Conservation (phyloP, 1,284 basidiomycete species). For the Athelia psychrophila region DNA sequence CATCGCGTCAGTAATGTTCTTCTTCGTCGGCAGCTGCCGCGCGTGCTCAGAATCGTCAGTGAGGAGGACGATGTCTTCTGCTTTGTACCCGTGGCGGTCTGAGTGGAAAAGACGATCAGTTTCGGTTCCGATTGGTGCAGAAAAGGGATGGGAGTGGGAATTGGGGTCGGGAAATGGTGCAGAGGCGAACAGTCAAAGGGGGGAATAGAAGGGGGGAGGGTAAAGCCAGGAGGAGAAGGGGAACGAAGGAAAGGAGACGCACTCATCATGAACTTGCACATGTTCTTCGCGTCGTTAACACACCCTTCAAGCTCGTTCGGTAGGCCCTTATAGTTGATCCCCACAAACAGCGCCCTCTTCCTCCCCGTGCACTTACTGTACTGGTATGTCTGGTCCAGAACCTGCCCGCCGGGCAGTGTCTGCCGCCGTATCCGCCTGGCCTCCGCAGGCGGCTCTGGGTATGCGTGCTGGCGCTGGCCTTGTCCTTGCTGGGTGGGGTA, state of each 20-base stretch:
- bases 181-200: too few species aligned
- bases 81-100: constrained; percentile 64
- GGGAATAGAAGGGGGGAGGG: too few species aligned
- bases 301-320: constrained; percentile 68
- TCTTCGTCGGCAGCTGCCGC: constrained; percentile 65
- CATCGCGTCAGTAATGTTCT: constrained; percentile 85
- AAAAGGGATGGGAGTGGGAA: too few species aligned
- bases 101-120: too few species aligned
- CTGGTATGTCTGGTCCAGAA: constrained; percentile 33
- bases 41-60: constrained; percentile 68
- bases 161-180: too few species aligned
- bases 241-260: constrained; percentile 19
- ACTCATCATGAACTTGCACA: constrained; percentile 72
- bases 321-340: constrained; percentile 77
- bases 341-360: constrained; percentile 75
- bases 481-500: not conserved
- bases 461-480: not conserved
- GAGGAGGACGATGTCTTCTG: constrained; percentile 75
- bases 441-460: not conserved
- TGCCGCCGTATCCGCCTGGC: not conserved
- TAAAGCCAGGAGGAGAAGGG: not conserved
- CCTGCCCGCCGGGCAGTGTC: not conserved
- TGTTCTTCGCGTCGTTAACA: constrained; percentile 78
- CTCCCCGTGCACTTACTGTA: constrained; percentile 73
- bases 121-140: too few species aligned